Percentiles rank a stretch among this genome's conserved stretches.
Evolutionary conservation across 169 alveolate species (phyloP).

Genomic region (Nephromyces sp.): DNA sequence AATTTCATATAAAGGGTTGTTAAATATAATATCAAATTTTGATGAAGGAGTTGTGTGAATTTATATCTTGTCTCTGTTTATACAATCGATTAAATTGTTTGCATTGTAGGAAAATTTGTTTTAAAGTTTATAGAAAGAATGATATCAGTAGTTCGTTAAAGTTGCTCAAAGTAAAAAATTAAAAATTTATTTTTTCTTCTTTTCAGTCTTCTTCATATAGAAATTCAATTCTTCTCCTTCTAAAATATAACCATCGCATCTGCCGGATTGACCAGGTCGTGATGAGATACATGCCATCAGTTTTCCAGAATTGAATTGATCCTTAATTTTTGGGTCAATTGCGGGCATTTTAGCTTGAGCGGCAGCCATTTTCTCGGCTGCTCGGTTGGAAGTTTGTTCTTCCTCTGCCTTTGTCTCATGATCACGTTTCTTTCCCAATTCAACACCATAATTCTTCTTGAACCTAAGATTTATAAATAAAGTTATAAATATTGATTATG

Average conservation of each 20-base stretch:
- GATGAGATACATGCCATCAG: slow-evolving; percentile 93
- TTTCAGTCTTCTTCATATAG: too few species aligned
- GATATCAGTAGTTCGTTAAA: too few species aligned
- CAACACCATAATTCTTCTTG: slow-evolving; percentile 44
- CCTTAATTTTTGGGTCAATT: slow-evolving; percentile 75
- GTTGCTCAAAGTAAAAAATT: too few species aligned
- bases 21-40: too few species aligned
- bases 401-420: slow-evolving; percentile 37
- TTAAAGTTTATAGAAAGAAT: too few species aligned
- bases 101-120: too few species aligned
- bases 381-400: slow-evolving; percentile 35
- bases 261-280: slow-evolving; percentile 96
- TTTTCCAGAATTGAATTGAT: slow-evolving; percentile 90
- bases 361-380: slow-evolving; percentile 54
- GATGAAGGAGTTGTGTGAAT: too few species aligned
- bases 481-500: not conserved
- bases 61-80: too few species aligned
- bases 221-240: too few species aligned
- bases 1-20: too few species aligned
- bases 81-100: too few species aligned
- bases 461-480: slow-evolving; percentile 8
- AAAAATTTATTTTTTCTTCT: too few species aligned
- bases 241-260: slow-evolving; percentile 92
- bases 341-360: slow-evolving; percentile 44
- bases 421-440: slow-evolving; percentile 45